Conservation (phyloP, 768 basidiomycete genomes). For the Leccinum arenicola region DNA sequence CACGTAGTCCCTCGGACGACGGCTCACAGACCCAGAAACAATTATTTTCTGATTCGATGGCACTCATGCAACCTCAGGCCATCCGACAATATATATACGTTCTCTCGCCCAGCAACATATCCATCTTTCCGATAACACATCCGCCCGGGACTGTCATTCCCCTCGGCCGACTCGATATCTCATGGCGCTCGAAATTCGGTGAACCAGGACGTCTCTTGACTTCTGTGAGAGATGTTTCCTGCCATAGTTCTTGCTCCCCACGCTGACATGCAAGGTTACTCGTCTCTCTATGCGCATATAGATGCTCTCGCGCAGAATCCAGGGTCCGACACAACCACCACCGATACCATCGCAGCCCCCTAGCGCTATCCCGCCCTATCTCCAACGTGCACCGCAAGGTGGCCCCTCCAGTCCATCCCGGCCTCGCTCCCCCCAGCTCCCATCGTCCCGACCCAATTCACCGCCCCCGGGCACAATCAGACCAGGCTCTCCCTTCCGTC, state of each 20-base stretch:
- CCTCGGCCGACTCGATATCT: constrained; percentile 84
- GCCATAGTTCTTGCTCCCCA: not conserved
- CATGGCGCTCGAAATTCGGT: constrained; percentile 82
- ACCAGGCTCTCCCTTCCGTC: too few relatives aligned
- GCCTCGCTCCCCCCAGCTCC: too few relatives aligned
- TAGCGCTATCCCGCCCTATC: constrained; percentile 73
- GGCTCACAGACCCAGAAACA: constrained; percentile 23
- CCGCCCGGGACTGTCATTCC: constrained; percentile 71
- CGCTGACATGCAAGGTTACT: not conserved
- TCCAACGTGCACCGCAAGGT: constrained; percentile 54
- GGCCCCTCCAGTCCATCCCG: too few relatives aligned
- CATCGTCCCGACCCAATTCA: too few relatives aligned
- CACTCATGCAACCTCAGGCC: constrained; percentile 81
- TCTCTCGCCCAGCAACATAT: constrained; percentile 50
- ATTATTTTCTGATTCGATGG: constrained; percentile 60
- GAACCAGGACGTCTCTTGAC: constrained; percentile 87
- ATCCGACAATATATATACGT: constrained; percentile 87
- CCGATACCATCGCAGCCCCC: constrained; percentile 41
- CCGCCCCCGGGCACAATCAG: too few relatives aligned
- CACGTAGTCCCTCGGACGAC: not conserved
- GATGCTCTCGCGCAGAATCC: constrained; percentile 81
- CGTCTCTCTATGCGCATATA: constrained; percentile 13
- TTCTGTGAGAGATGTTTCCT: constrained; percentile 44
- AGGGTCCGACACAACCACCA: constrained; percentile 40
- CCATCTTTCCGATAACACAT: constrained; percentile 46